Evolutionary conservation across 2,329 filamentous ascomycete species (phyloP), one percentile per base, ranked within the genome.

Genomic region (Phialophora chinensis): DNA sequence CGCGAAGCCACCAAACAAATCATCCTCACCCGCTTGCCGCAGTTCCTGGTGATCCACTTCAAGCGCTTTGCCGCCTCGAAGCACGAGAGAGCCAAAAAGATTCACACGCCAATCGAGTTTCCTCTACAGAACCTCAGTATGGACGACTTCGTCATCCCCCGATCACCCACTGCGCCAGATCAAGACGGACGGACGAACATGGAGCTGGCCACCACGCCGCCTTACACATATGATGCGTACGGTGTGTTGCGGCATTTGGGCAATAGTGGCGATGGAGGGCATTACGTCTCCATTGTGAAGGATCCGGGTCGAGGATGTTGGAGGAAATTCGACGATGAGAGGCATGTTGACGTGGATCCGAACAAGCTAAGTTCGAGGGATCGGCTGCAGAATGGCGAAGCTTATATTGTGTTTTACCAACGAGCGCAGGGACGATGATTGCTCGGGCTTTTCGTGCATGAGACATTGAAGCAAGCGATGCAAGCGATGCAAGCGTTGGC

Each of bases 151-250:
- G 82, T 88, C 75, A 81, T 88, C 54, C 80, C 83, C 35, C 79
- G 83, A 54, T 74, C 81, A 33, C 73, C 75, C n/a, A 74, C 73
- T 42, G 73, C 68, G 31, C 70, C 69, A 75, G 66, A 75, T 65
- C 23, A 72, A 63, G 58, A 74, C 49, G 74, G 77, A 49, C 66
- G 73, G 49, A 62, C 78, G 74, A 71, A 73, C 49, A 71, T 72
- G 52, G 59, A 61, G 33, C 47, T 54, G 35, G 77, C 73, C 61
- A 80, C 73, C 63, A 80, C 75, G 60, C 76, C 77, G 0, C 89
- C 91, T 0, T 92, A 91, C 74, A 80, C 83, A 4, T 99, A 97
- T 77, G 90, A 96, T 74, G 89, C 91, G 60, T 97, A 96, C 75
- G 94, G 89, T 1, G 90, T 97, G 6, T 87, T 96, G 62, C 84